phyloP scores from a whole-genome alignment of 495 filamentous ascomycete genomes.

The Penicillium desertorum region DNA sequence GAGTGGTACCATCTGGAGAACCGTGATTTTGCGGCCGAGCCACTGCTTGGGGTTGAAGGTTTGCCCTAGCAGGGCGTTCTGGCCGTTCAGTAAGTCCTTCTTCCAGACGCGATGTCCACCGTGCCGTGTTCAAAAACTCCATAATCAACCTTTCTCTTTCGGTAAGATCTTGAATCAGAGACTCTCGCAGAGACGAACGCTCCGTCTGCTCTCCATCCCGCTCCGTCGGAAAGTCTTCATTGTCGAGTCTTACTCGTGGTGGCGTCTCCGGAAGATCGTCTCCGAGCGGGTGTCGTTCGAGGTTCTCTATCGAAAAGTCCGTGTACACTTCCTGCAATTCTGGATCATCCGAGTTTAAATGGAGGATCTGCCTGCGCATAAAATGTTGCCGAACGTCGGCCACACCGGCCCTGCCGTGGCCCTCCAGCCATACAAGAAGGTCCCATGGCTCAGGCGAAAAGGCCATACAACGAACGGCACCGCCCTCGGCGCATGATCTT shows the following conservation, averaged over 20 bases:
- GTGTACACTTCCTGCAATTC: constrained; percentile 53
- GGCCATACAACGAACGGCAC: constrained; percentile 85
- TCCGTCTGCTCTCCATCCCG: constrained; percentile 21
- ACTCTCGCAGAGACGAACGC: constrained; percentile 37
- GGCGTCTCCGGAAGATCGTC: constrained; percentile 26
- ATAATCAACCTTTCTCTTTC: constrained; percentile 58
- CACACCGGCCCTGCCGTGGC: constrained; percentile 78
- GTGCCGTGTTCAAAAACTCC: constrained; percentile 53
- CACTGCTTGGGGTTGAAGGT: constrained; percentile 28
- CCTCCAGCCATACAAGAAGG: constrained; percentile 90
- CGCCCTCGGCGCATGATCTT: constrained; percentile 56
- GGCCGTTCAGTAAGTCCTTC: constrained; percentile 37
- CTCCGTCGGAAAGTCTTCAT: constrained; percentile 25
- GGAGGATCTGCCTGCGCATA: constrained; percentile 68
- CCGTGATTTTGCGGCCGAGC: constrained; percentile 37
- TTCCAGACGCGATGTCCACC: constrained; percentile 40
- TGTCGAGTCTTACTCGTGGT: constrained; percentile 36
- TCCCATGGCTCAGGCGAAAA: constrained; percentile 91
- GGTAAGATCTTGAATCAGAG: constrained; percentile 50
- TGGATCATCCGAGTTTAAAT: constrained; percentile 58
- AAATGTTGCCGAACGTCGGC: constrained; percentile 81
- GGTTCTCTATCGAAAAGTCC: constrained; percentile 38
- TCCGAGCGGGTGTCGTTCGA: constrained; percentile 23
- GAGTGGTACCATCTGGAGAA: constrained; percentile 42
- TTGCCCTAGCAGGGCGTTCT: constrained; percentile 34